phyloP scores from a whole-genome alignment of 495 filamentous ascomycete species.

The Penicillium maclennaniae region DNA sequence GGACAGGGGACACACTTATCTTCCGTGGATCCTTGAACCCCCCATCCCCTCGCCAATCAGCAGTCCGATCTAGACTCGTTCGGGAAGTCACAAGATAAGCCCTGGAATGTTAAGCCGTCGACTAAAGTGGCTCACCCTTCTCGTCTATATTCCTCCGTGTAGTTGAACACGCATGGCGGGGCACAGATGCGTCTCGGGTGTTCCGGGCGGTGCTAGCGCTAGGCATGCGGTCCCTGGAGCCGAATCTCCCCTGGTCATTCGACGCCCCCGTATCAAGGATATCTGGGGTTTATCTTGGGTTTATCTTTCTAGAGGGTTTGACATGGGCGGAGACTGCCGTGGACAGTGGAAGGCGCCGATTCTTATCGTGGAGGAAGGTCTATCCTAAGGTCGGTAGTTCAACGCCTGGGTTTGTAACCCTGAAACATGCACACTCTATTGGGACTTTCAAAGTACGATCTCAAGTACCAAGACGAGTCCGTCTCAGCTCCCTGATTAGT shows the following conservation, averaged over 20 bases:
- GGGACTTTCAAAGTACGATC: too few species aligned
- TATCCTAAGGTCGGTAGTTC: neutral
- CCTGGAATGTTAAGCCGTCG: conserved; percentile 2
- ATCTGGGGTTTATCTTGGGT: conserved; percentile 18
- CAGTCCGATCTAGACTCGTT: neutral
- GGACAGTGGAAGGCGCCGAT: conserved; percentile 19
- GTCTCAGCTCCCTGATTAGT: too few species aligned
- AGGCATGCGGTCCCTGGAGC: too few species aligned
- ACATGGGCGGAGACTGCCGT: conserved; percentile 15
- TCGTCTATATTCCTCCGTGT: neutral
- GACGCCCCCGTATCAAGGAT: conserved; percentile 12
- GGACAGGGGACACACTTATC: conserved; percentile 2
- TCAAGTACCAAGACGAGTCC: too few species aligned
- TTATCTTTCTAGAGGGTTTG: conserved; percentile 5
- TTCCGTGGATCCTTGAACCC: neutral
- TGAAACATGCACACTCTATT: too few species aligned
- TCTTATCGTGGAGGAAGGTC: conserved; percentile 2
- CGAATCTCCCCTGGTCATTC: neutral
- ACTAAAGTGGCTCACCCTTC: neutral
- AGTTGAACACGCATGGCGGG: too few species aligned
- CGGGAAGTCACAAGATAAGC: conserved; percentile 2
- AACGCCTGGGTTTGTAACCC: too few species aligned
- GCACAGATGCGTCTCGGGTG: too few species aligned
- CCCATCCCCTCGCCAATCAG: neutral
- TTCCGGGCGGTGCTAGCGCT: neutral